phyloP scores from a whole-genome alignment of 73 alveolate genomes.

The Tetrahymena malaccensis region DNA sequence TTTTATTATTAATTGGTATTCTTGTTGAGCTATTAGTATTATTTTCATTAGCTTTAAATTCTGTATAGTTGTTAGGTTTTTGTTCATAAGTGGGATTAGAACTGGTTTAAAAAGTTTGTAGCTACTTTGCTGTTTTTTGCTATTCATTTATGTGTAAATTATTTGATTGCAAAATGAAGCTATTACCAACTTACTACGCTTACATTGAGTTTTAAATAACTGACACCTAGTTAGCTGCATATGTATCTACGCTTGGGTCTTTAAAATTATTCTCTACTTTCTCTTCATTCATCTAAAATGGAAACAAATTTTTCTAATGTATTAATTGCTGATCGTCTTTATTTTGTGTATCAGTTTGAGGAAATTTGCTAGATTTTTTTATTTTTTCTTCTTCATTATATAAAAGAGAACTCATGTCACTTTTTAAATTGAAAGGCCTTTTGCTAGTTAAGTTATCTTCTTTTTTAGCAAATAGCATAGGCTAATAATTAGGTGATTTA shows the following conservation, averaged over 20 bases:
- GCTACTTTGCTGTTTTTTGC: too few relatives aligned
- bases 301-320: neutral
- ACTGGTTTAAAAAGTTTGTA: neutral
- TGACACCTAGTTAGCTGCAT: too few relatives aligned
- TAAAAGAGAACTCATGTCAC: neutral
- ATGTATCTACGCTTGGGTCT: too few relatives aligned
- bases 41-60: neutral
- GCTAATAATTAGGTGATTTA: neutral
- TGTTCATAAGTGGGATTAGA: neutral
- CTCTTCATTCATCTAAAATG: neutral
- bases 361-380: neutral
- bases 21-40: neutral
- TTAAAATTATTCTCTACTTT: neutral
- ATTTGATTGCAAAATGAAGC: too few relatives aligned
- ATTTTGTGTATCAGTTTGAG: neutral
- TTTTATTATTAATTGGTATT: too few relatives aligned
- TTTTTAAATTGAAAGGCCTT: neutral
- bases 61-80: neutral
- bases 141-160: too few relatives aligned
- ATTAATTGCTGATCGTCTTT: neutral
- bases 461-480: neutral
- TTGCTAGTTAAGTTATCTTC: neutral
- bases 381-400: neutral
- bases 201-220: neutral
- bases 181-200: neutral